Percentiles rank a stretch among this genome's conserved stretches.
Conservation (phyloP, 2,329 filamentous ascomycete species). For the Aspergillus sp. region DNA sequence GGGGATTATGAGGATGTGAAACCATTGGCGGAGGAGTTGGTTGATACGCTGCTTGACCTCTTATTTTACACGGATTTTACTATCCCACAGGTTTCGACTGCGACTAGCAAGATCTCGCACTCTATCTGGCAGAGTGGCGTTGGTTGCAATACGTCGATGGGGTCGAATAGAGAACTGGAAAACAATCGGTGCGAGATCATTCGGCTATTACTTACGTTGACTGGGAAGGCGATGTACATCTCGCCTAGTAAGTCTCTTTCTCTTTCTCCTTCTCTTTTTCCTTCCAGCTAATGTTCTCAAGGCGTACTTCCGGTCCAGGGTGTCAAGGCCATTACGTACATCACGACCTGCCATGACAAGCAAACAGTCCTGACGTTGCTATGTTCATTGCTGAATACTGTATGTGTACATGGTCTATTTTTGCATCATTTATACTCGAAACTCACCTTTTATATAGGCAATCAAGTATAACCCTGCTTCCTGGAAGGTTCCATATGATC, state of each 20-base stretch:
- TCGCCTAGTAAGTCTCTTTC: constrained; percentile 51
- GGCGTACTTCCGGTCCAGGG: constrained; percentile 69
- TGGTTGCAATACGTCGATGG: constrained; percentile 81
- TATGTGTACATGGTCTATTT: constrained; percentile 38
- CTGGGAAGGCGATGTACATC: constrained; percentile 91
- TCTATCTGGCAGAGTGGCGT: constrained; percentile 98
- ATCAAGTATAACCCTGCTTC: constrained; percentile 92
- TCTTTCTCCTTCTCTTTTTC: background rate
- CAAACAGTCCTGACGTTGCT: constrained; percentile 82
- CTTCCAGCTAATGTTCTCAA: constrained; percentile 17
- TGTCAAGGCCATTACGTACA: constrained; percentile 75
- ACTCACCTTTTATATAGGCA: constrained; percentile 47
- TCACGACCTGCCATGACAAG: constrained; percentile 81
- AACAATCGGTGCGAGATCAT: constrained; percentile 87
- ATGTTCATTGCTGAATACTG: constrained; percentile 89
- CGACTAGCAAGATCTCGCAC: constrained; percentile 75
- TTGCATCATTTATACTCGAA: background rate
- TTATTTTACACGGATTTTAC: constrained; percentile 90
- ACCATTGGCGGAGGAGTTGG: constrained; percentile 82
- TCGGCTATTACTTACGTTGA: constrained; percentile 72
- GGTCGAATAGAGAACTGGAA: constrained; percentile 84
- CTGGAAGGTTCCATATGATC: constrained; percentile 91
- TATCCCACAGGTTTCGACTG: constrained; percentile 61
- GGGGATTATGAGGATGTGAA: constrained; percentile 73
- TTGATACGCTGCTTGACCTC: constrained; percentile 80